Base-by-base conservation (phyloP, 1,284 basidiomycete species). In the Coniferiporia sulphurascens region DNA sequence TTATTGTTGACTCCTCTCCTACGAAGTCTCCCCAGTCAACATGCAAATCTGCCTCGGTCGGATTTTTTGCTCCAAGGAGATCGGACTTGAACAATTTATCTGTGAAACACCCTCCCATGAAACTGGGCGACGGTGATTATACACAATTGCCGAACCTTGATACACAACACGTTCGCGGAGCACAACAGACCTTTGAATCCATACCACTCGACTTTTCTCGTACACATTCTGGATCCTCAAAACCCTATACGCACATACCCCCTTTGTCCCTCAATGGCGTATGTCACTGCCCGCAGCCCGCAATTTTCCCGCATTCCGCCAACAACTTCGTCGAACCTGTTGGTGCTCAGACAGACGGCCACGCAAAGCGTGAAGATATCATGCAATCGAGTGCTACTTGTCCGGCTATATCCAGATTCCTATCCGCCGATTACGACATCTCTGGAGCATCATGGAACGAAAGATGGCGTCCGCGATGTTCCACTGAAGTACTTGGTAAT, bases 401-500 rank as follows among this genome's bases (percentile, higher is more conserved):
- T 44, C 84, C 87, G 55, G 81, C 79, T n/a, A 82, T 89, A 62
- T 67, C 76, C 46, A 78, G 76, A 27, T 63, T 82, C 55, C 64
- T 76, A 38, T 65, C 73, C 48, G 43, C 35, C 62, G 50, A 63
- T 63, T 49, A 63, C 62, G 64, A 45, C 13, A 41, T 22, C 17
- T 48, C 59, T 8, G 50, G 61, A 13, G 27, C 56, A 15, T 71
- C 81, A 4, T 96, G 93, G 93, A 76, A 80, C 36, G 86, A 91
- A 53, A 86, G 82, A 63, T 96, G 90, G 80, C 82, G 83, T 22
- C 95, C 95, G 7, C 79, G 77, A 55, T 72, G 76, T 38, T 89
- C 93, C 1, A 75, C 80, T 13, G 82, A 95, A 65, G 86, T 96
- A 0, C 76, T 98, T 0, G 92, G 91, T 8, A 97, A 96, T 69